These are phyloP conservation scores for Malus sieversii DNA, from an alignment of 306 rosid genomes.

Conservation along the genomic window DNA sequence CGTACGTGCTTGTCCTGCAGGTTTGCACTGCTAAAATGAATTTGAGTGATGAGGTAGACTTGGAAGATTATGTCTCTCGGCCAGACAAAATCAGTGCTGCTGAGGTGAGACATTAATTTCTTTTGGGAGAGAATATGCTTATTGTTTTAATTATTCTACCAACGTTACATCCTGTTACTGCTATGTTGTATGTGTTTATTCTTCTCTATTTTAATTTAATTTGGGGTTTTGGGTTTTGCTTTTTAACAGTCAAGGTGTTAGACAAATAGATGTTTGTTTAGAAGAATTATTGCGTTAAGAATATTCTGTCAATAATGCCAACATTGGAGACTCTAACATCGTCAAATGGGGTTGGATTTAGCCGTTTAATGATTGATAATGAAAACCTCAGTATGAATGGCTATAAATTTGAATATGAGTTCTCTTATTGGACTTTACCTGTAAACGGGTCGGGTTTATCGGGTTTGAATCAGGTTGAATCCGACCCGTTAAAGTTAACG, in stretches of 20 bases:
- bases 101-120: conserved; percentile 57
- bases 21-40: conserved; percentile 99
- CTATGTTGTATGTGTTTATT: not conserved
- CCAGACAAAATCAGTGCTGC: conserved; percentile 99
- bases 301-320: not conserved
- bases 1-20: conserved; percentile 26
- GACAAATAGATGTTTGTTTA: not conserved
- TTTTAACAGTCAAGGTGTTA: no score
- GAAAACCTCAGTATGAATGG: not conserved
- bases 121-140: not conserved
- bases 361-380: not conserved
- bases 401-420: not conserved
- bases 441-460: no score
- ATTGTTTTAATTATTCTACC: not conserved
- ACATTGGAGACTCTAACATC: not conserved
- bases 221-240: not conserved
- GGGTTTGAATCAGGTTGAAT: no score
- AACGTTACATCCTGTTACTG: not conserved
- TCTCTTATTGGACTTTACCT: not conserved
- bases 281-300: not conserved
- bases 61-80: conserved; percentile 97
- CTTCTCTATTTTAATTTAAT: not conserved
- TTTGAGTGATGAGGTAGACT: conserved; percentile 90
- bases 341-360: not conserved
- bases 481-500: no score